phyloP scores from a whole-genome alignment of 495 filamentous ascomycete genomes.

The Neurospora intermedia region DNA sequence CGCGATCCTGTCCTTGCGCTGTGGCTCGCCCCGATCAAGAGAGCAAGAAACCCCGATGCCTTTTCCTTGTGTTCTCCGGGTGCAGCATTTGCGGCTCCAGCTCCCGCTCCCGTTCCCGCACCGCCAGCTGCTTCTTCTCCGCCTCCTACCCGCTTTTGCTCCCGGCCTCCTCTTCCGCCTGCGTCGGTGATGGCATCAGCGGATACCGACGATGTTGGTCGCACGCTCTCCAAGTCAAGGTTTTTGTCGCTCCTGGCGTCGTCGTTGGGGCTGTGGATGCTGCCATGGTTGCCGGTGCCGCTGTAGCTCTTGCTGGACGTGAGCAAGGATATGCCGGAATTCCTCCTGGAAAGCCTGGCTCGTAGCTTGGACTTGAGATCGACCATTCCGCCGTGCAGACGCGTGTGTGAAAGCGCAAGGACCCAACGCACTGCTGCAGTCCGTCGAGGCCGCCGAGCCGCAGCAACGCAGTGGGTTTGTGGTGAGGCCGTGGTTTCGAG shows the following conservation, averaged over 20 bases:
- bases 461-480: neutral
- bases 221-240: neutral
- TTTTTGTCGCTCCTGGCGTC: constrained; percentile 13
- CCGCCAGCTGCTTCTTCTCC: neutral
- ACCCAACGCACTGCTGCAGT: neutral
- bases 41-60: neutral
- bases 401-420: neutral
- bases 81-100: neutral
- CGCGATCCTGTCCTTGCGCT: neutral
- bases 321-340: constrained; percentile 28
- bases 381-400: constrained; percentile 24
- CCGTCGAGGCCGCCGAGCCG: neutral
- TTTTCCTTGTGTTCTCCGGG: neutral
- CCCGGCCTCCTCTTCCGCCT: neutral
- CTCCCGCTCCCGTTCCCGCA: neutral
- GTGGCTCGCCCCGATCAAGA: neutral
- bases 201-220: neutral
- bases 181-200: neutral
- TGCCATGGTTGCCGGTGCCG: constrained; percentile 5
- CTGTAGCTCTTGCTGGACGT: constrained; percentile 20
- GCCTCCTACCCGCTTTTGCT: neutral
- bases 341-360: constrained; percentile 36
- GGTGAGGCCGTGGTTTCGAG: neutral
- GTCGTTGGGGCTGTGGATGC: constrained; percentile 7
- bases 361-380: constrained; percentile 37